Evolutionary conservation across 768 basidiomycete genomes (phyloP), one percentile per base, ranked within the genome.

Genomic region (Termitomyces sp.): DNA sequence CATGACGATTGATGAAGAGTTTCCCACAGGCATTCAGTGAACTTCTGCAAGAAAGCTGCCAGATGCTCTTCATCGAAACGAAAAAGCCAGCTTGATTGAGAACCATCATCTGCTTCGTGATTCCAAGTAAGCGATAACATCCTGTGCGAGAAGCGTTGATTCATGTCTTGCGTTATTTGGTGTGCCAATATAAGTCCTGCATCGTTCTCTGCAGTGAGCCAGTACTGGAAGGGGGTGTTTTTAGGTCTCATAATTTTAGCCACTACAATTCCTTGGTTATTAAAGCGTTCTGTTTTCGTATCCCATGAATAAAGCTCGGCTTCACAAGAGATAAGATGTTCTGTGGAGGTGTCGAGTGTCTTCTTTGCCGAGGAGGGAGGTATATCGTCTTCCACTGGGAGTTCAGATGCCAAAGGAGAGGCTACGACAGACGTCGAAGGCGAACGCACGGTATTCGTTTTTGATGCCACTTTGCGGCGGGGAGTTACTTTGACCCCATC

Each of bases 71-170:
- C 70, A 3, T 67, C 62, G 65, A 97, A 94, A 57, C 84, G 79
- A 60, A 98, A 79, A 24, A 92, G 84, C 93, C 94, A 98, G 55
- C 92, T 90, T 63, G 78, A 82, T 61, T 84, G 80, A 24, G 71
- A 71, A 30, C 78, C 78, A 32, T 75, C 71, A n/a, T 78, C 78
- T 41, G 76, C 76, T 43, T 80, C 67, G 68, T 92, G 79, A 62
- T 94, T 96, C 91, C 97, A 98, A 32, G 94, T 95, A 65, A 98
- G 79, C 3, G 94, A 90, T 48, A 71, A 68, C 68, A 84, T 79
- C 57, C 79, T 81, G 33, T 71, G 70, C 6, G 86, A 80, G 79
- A 82, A 87, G 36, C 80, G 79, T 64, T 85, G 85, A 63, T 90
- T 92, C 84, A 90, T 87, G 40, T 87, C 80, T 5, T 82, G 74